Conservation (phyloP, 2,329 filamentous ascomycete species). For the Zymoseptoria ardabiliae region DNA sequence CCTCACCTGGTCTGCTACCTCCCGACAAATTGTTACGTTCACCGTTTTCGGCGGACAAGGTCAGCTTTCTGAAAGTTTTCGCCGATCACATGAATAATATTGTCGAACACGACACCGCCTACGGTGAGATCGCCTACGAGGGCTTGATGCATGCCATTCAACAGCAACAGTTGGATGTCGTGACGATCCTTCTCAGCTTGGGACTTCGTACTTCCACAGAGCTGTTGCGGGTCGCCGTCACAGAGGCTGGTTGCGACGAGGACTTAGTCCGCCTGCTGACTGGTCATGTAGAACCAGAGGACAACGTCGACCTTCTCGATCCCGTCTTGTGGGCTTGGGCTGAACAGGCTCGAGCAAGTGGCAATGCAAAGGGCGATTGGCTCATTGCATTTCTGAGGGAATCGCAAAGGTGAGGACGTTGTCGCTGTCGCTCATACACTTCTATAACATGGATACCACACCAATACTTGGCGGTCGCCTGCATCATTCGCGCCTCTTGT, state of each 20-base stretch:
- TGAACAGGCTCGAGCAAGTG: constrained; percentile 19
- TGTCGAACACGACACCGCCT: constrained; percentile 10
- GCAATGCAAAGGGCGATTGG: constrained; percentile 25
- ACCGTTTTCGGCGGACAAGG: constrained; percentile 10
- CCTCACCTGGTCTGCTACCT: constrained; percentile 15
- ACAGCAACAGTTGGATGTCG: constrained; percentile 13
- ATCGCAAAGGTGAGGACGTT: constrained; percentile 3
- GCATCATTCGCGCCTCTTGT: background rate
- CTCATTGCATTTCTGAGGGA: constrained; percentile 20
- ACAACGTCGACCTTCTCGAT: constrained; percentile 26
- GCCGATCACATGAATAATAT: constrained; percentile 7
- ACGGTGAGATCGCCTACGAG: constrained; percentile 23
- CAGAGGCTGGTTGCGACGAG: constrained; percentile 27
- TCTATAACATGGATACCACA: background rate
- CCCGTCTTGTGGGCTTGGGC: constrained; percentile 30
- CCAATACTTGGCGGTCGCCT: too few relatives aligned
- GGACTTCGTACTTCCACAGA: constrained; percentile 20
- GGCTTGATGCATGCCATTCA: constrained; percentile 25
- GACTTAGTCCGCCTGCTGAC: constrained; percentile 19
- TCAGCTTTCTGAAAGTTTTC: constrained; percentile 10
- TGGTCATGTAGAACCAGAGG: constrained; percentile 6
- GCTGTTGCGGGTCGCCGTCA: constrained; percentile 24
- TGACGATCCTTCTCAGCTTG: constrained; percentile 20
- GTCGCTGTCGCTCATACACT: background rate
- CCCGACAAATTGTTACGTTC: constrained; percentile 17